Conservation (phyloP, 495 filamentous ascomycete species). For the Neurospora terricola region DNA sequence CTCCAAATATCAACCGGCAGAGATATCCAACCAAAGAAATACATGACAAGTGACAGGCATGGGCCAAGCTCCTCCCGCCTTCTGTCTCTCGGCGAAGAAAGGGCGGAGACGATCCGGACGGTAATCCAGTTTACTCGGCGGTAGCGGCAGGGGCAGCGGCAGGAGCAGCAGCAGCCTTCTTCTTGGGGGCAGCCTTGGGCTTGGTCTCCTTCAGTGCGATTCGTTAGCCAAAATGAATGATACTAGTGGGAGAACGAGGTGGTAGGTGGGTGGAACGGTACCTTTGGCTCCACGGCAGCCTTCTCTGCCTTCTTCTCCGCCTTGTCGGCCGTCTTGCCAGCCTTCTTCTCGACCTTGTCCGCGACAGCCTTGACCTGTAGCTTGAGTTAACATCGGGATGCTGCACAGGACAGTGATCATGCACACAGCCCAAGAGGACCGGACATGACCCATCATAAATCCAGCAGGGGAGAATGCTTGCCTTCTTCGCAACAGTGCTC, state of each 20-base stretch:
- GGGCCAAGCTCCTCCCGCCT: background rate
- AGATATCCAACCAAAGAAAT: constrained; percentile 15
- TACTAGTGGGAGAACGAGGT: background rate
- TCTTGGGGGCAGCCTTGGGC: constrained; percentile 32
- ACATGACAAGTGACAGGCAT: background rate
- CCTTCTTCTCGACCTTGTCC: constrained; percentile 33
- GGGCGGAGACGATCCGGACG: background rate
- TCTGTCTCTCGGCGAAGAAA: background rate
- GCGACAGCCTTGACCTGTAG: constrained; percentile 36
- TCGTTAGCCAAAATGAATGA: background rate
- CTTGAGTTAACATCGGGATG: constrained; percentile 16
- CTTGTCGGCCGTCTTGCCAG: constrained; percentile 14
- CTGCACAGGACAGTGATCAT: background rate
- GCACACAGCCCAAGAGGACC: background rate
- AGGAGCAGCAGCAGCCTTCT: constrained; percentile 19
- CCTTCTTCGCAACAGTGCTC: constrained; percentile 36
- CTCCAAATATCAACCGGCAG: constrained; percentile 3
- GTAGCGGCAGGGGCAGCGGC: background rate
- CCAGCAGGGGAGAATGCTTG: constrained; percentile 10
- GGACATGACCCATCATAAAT: background rate
- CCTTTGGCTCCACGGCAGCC: constrained; percentile 12
- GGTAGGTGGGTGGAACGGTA: background rate
- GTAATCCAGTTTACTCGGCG: constrained; percentile 5
- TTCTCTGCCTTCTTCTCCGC: constrained; percentile 17
- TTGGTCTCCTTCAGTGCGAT: constrained; percentile 18